Evolutionary conservation across 176 grass and related monocot genomes (phyloP).

Genomic region (Oryza officinalis): DNA sequence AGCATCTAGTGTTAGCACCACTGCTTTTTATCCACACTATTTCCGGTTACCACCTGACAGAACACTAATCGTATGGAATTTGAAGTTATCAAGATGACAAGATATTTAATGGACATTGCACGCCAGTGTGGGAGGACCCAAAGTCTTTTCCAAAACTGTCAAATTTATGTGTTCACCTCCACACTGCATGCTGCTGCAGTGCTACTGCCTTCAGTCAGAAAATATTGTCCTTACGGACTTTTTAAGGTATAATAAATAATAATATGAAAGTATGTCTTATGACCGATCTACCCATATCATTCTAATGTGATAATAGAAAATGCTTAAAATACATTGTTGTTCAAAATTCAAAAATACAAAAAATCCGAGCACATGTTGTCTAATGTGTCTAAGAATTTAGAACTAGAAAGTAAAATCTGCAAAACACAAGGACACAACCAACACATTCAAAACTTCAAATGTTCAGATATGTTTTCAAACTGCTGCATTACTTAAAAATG

Average conservation of each 20-base stretch:
- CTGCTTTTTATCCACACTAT: background rate
- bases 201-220: background rate
- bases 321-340: background rate
- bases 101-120: background rate
- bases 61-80: background rate
- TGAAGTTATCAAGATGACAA: background rate
- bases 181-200: background rate
- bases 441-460: background rate
- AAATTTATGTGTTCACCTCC: background rate
- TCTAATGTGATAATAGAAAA: background rate
- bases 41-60: background rate
- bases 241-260: background rate
- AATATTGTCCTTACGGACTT: background rate
- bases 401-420: slow-evolving; percentile 5
- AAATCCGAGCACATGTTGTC: background rate
- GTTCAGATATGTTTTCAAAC: background rate
- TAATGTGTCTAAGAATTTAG: slow-evolving; percentile 3
- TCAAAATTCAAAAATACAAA: background rate
- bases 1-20: background rate
- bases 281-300: background rate
- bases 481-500: background rate
- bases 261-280: background rate
- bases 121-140: background rate
- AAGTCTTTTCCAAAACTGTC: background rate
- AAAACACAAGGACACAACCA: background rate